Conservation (phyloP, 176 grass and related monocot species). For the Aegilops bicornis region DNA sequence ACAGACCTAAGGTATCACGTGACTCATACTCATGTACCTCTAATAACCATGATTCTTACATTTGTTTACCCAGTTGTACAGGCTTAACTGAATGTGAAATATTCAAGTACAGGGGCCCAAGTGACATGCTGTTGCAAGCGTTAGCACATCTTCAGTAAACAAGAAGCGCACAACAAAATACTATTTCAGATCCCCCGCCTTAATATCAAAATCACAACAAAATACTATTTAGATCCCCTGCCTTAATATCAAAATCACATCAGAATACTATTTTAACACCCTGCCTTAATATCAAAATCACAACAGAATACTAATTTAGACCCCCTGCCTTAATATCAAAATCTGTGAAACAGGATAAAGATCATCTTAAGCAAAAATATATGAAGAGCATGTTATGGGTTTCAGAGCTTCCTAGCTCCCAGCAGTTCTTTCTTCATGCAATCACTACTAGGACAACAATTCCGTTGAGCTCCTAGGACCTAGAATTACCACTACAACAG, state of each 20-base stretch:
- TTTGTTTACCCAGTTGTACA: not conserved
- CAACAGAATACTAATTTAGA: not conserved
- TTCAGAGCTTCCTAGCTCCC: not conserved
- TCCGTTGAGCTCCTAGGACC: not conserved
- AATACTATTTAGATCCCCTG: not conserved
- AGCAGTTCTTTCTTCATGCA: not conserved
- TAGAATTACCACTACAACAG: not conserved
- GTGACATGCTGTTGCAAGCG: not conserved
- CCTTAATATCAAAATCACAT: not conserved
- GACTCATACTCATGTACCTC: constrained; percentile 1
- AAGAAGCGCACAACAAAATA: not conserved
- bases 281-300: too few species aligned
- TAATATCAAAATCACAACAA: too few species aligned
- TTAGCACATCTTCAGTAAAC: constrained; percentile 12
- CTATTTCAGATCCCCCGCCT: not conserved
- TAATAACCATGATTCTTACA: not conserved
- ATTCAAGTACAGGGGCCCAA: not conserved
- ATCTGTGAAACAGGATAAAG: not conserved
- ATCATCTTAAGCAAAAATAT: constrained; percentile 1
- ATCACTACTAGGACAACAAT: not conserved
- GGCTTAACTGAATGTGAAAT: not conserved
- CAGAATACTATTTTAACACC: not conserved
- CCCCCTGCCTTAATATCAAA: not conserved
- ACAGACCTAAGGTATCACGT: not conserved
- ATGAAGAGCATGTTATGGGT: not conserved